Evolutionary conservation across 306 rosid genomes (phyloP).

Genomic region (Prosopis cineraria): DNA sequence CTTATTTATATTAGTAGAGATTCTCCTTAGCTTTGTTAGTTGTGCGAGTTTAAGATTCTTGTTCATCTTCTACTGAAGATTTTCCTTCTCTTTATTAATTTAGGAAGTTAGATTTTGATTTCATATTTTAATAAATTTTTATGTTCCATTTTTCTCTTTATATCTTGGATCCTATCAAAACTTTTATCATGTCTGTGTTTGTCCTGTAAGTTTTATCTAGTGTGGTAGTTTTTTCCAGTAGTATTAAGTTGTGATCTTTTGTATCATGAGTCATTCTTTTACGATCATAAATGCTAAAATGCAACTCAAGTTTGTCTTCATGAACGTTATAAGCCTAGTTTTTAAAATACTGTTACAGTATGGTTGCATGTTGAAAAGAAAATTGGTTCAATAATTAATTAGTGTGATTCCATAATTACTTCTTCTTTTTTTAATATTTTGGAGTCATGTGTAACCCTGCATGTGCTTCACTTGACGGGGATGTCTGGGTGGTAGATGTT

Average conservation of each 20-base stretch:
- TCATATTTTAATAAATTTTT: no score
- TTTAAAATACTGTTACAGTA: background rate
- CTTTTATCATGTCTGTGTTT: background rate
- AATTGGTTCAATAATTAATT: background rate
- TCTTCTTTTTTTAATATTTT: background rate
- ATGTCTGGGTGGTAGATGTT: background rate
- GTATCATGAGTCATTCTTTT: background rate
- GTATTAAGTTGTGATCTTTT: background rate
- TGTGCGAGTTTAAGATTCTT: no score
- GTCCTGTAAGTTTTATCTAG: background rate
- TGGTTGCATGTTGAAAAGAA: background rate
- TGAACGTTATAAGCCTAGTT: background rate
- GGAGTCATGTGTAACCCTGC: background rate
- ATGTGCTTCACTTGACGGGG: background rate
- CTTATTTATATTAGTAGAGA: no score
- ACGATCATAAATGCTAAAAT: background rate
- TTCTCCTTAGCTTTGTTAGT: no score
- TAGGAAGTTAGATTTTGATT: no score
- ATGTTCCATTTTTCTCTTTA: no score
- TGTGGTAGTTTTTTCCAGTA: background rate
- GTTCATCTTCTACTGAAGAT: no score
- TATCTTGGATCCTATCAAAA: background rate
- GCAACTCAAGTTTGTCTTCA: background rate
- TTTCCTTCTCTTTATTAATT: no score
- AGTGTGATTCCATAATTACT: background rate